Percentiles rank a stretch among this genome's conserved stretches.
Conservation (phyloP, 208 protist genomes). For the Trypanosoma melophagium region DNA sequence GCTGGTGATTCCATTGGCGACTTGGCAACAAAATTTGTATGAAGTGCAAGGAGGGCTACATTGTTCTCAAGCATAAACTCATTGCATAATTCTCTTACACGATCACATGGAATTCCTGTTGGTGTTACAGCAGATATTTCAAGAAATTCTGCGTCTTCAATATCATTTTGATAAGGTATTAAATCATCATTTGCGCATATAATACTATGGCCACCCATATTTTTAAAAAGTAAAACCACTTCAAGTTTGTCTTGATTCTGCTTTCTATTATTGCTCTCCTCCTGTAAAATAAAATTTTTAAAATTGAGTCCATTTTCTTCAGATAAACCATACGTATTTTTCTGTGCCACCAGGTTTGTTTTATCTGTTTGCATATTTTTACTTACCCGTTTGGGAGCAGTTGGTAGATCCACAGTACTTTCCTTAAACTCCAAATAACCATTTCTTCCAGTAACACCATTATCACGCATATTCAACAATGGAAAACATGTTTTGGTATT, state of each 20-base stretch:
- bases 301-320: not conserved
- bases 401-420: no score
- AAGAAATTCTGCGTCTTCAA: not conserved
- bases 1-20: slow-evolving; percentile 21
- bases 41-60: not conserved
- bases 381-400: no score
- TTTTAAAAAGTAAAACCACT: not conserved
- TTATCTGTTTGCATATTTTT: no score
- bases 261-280: not conserved
- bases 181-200: not conserved
- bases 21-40: not conserved
- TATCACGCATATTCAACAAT: no score
- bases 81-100: not conserved
- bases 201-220: not conserved
- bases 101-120: not conserved
- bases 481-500: no score
- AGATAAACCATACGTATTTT: no score
- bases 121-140: not conserved
- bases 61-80: not conserved
- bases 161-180: not conserved
- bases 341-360: no score
- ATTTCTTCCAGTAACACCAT: no score
- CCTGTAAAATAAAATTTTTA: not conserved
- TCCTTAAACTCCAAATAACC: no score
- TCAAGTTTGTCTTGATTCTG: not conserved